These are phyloP conservation scores for Zygosaccharomyces bailii DNA, from an alignment of 805 yeast genomes.

Conservation along the genomic window DNA sequence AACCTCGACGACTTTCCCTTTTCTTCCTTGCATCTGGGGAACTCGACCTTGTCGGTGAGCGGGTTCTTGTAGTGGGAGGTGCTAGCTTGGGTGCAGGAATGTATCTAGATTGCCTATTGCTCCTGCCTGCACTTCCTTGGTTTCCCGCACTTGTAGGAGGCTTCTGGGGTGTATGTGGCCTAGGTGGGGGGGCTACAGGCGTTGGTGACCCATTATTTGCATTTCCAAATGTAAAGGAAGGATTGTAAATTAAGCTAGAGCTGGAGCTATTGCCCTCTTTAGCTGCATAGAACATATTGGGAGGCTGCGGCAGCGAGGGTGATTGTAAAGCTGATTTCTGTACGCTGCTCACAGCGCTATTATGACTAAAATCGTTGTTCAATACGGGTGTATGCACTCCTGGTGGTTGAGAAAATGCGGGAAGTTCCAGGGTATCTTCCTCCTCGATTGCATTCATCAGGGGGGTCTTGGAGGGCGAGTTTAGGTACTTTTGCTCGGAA, in stretches of 20 bases:
- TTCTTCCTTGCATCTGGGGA: conserved; percentile 27
- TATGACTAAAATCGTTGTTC: conserved; percentile 1
- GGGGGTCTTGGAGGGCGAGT: conserved; percentile 17
- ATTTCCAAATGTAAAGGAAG: conserved; percentile 35
- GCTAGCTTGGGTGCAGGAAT: conserved; percentile 33
- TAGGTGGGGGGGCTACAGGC: neutral
- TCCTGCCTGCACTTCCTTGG: conserved; percentile 8
- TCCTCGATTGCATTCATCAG: conserved; percentile 33
- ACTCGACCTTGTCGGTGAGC: conserved; percentile 30
- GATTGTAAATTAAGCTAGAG: conserved; percentile 33
- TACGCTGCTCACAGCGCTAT: conserved; percentile 2
- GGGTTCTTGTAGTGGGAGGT: conserved; percentile 29
- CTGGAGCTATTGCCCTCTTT: conserved; percentile 35
- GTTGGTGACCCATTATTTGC: conserved; percentile 2
- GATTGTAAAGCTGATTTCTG: conserved; percentile 20
- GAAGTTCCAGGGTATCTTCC: conserved; percentile 13
- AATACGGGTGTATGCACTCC: conserved; percentile 18
- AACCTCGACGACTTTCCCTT: conserved; percentile 18
- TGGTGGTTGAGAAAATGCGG: conserved; percentile 13
- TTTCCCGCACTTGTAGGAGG: neutral
- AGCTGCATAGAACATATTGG: conserved; percentile 24
- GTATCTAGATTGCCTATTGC: conserved; percentile 31
- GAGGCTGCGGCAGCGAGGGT: conserved; percentile 19
- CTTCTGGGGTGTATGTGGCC: conserved; percentile 6
- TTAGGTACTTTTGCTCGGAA: neutral